Evolutionary conservation across 2,329 filamentous ascomycete genomes (phyloP).

Genomic region (Chaetomiaceae sp.): DNA sequence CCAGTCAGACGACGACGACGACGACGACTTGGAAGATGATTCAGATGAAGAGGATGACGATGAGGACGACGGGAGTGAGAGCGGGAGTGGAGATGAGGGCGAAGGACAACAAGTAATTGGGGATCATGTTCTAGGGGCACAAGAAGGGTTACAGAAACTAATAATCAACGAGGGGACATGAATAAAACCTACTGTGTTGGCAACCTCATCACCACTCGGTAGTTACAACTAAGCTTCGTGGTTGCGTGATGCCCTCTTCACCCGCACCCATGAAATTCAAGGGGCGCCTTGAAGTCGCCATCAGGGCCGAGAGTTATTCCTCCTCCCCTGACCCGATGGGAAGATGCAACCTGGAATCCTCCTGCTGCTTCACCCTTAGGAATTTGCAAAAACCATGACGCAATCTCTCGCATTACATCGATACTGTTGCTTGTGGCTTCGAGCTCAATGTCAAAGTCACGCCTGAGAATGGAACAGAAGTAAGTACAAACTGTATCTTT

Average conservation of each 20-base stretch:
- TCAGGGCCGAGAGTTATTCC: too few relatives aligned
- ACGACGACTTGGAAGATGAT: slow-evolving; percentile 29
- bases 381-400: neutral
- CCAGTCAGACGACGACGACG: slow-evolving; percentile 28
- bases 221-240: too few relatives aligned
- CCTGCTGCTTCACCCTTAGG: neutral
- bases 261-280: neutral
- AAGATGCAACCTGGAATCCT: neutral
- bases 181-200: slow-evolving; percentile 6
- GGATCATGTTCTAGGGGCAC: slow-evolving; percentile 9
- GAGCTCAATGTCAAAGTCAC: slow-evolving; percentile 14
- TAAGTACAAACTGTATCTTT: slow-evolving; percentile 24
- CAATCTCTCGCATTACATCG: slow-evolving; percentile 17
- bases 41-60: slow-evolving; percentile 32
- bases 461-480: slow-evolving; percentile 24
- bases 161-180: slow-evolving; percentile 20
- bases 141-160: slow-evolving; percentile 20
- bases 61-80: slow-evolving; percentile 20
- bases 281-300: too few relatives aligned
- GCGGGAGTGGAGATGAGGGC: slow-evolving; percentile 6
- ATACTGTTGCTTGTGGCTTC: slow-evolving; percentile 17
- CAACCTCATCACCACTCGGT: neutral
- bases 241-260: too few relatives aligned
- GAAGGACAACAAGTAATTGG: slow-evolving; percentile 13
- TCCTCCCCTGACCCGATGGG: too few relatives aligned